Percentiles rank a stretch among this genome's conserved stretches.
These are phyloP conservation scores for Psidium guajava DNA, from an alignment of 345 rosid genomes.

Conservation along the genomic window DNA sequence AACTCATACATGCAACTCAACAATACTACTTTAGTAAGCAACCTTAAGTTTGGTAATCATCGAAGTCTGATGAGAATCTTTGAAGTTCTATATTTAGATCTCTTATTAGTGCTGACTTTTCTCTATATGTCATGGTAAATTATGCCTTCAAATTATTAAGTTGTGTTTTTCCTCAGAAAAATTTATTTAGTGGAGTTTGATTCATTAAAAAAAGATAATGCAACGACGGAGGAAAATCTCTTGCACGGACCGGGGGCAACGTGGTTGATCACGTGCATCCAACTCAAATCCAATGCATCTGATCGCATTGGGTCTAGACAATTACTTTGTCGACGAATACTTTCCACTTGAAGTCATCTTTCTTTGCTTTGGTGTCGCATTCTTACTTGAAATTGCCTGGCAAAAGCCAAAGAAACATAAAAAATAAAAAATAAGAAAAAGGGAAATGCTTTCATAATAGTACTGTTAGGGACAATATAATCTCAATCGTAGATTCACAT, in stretches of 20 bases:
- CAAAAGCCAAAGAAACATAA: not conserved
- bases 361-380: conserved; percentile 58
- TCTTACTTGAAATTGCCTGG: conserved; percentile 42
- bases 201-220: not conserved
- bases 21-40: no score
- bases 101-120: no score
- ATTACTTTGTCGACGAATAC: conserved; percentile 53
- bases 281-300: not conserved
- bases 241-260: not conserved
- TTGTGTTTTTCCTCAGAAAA: not conserved
- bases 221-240: not conserved
- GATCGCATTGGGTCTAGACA: not conserved
- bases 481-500: no score
- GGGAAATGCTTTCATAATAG: no score
- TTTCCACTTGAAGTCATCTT: conserved; percentile 61
- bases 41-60: no score
- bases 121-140: no score
- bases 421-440: no score
- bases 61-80: no score
- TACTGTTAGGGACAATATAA: no score
- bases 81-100: no score
- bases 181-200: no score
- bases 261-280: not conserved
- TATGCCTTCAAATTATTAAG: not conserved
- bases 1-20: no score